phyloP scores from a whole-genome alignment of 768 basidiomycete species.

The Paxillus rubicundulus region DNA sequence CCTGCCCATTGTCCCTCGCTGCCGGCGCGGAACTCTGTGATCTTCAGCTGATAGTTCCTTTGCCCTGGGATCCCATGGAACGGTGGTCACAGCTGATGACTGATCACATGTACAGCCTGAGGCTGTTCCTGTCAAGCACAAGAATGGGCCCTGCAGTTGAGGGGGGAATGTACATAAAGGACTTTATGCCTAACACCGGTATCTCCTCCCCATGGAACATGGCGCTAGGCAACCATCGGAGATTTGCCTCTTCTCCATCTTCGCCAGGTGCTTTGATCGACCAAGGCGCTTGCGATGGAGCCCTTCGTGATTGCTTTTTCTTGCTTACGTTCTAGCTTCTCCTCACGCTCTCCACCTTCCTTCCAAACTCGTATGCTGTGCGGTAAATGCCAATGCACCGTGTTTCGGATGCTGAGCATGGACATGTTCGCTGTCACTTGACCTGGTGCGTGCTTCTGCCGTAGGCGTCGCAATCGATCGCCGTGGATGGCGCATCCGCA shows the following conservation, averaged over 20 bases:
- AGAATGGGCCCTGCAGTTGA: neutral
- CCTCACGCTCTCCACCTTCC: neutral
- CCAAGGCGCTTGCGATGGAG: neutral
- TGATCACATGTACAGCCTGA: neutral
- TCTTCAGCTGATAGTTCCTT: neutral
- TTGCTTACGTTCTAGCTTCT: neutral
- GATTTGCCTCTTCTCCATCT: neutral
- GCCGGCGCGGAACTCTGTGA: neutral
- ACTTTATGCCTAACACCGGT: neutral
- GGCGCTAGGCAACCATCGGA: neutral
- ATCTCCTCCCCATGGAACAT: neutral
- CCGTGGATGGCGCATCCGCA: neutral
- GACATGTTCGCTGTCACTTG: neutral
- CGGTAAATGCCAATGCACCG: neutral
- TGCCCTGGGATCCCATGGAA: neutral
- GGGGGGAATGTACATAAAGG: neutral
- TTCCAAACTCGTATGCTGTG: neutral
- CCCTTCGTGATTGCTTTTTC: neutral
- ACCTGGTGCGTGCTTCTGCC: neutral
- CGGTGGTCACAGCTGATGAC: neutral
- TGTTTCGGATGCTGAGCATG: neutral
- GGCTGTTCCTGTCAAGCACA: too few species aligned
- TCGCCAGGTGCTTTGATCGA: neutral
- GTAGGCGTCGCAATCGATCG: neutral
- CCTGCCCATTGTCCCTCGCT: neutral